Evolutionary conservation across 139 green algal species (phyloP), one percentile per base, ranked within the genome.

Genomic region (Chlorella sp.): DNA sequence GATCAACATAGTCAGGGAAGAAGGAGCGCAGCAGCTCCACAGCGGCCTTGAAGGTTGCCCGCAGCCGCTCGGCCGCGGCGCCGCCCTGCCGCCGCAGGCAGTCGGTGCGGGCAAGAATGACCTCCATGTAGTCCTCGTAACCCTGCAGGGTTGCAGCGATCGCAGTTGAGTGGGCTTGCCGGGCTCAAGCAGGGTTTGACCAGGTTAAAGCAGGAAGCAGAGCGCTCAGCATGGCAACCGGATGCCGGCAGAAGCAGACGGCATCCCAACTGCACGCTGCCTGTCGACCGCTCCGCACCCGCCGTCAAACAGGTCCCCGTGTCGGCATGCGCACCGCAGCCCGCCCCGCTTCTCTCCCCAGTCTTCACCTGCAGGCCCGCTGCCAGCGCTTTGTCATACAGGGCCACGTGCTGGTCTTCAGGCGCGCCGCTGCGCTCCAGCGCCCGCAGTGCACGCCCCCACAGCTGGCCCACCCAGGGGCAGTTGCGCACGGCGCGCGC

Each of bases 381-480:
- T 36, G 75, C 41, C 57, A 92, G 86, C 18, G 86, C 88, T 26
- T 62, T 13, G 4, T 65, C 70, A 20, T 74, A 84, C 26, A 83
- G 44, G 17, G 60, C 36, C 0, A 25, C 73, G 3, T 86, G 73
- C 65, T 69, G 30, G 47, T 85, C 88, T 7, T 85, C 80, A 1
- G 17, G 18, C 1, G 47, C 85, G 5, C 85, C 62, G 2, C 18
- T 47, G 28, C 87, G 78, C 85, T 95, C 89, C 47, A 92, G 34
- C 25, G 88, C 87, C 0, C 89, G 78, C n/a, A 96, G 82, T 3
- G 83, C 85, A 11, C 84, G 57, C 18, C 83, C 89, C 95, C 95
- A 98, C 75, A 98, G 62, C 4, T 74, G 44, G 2, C 93, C 94
- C 41, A 96, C 87, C 95, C 95, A 98, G 60, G 93, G 93, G 87